Percentiles rank a stretch among this genome's conserved stretches.
Conservation (phyloP, 1,284 basidiomycete species). For the Sparassis latifolia region DNA sequence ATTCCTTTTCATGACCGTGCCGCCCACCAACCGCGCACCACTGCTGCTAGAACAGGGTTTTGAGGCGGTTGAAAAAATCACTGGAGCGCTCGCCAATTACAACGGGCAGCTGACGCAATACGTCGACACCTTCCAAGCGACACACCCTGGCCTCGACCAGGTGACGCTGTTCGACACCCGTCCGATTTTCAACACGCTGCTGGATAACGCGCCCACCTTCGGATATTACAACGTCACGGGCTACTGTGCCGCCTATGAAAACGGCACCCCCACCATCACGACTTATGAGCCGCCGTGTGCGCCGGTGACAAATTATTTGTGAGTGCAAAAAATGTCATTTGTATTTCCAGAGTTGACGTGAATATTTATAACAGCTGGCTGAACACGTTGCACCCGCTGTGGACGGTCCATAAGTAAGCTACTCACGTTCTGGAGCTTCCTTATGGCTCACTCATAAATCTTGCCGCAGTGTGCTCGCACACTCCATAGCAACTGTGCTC, state of each 20-base stretch:
- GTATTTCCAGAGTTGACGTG: slow-evolving; percentile 1
- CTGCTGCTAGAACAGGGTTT: slow-evolving; percentile 45
- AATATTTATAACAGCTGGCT: slow-evolving; percentile 18
- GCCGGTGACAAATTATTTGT: slow-evolving; percentile 62
- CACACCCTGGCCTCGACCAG: slow-evolving; percentile 36
- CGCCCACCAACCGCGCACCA: slow-evolving; percentile 54
- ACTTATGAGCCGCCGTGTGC: slow-evolving; percentile 52
- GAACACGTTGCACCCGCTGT: slow-evolving; percentile 23
- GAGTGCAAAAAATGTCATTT: slow-evolving; percentile 21
- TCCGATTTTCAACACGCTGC: slow-evolving; percentile 49
- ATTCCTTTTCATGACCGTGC: slow-evolving; percentile 64
- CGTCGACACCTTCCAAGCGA: slow-evolving; percentile 33
- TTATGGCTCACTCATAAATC: slow-evolving; percentile 2
- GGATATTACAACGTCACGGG: slow-evolving; percentile 55
- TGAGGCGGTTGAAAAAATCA: slow-evolving; percentile 30
- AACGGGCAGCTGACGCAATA: slow-evolving; percentile 39
- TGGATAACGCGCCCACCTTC: slow-evolving; percentile 44
- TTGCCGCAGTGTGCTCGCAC: slow-evolving; percentile 35
- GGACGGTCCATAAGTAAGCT: slow-evolving; percentile 23
- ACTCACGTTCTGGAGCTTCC: neutral
- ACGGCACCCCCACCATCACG: slow-evolving; percentile 43
- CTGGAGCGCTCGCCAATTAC: slow-evolving; percentile 40
- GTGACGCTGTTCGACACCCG: slow-evolving; percentile 50
- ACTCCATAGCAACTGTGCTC: slow-evolving; percentile 37
- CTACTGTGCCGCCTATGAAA: slow-evolving; percentile 52